These are phyloP conservation scores for Exsudoporus frostii DNA, from an alignment of 768 basidiomycete species.

Conservation along the genomic window DNA sequence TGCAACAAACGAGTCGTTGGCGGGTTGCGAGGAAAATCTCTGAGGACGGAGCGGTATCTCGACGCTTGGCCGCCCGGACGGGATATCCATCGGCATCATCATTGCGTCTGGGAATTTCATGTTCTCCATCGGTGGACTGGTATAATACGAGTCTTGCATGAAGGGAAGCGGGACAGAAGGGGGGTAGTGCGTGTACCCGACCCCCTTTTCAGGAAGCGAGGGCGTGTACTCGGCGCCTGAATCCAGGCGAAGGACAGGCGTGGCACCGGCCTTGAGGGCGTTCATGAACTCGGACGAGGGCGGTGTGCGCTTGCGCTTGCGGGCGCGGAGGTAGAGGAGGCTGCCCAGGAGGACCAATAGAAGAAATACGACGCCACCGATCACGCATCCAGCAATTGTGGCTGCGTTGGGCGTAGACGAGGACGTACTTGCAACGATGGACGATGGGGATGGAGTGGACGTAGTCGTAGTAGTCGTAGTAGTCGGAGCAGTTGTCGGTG, in stretches of 20 bases:
- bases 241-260: conserved; percentile 29
- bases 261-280: conserved; percentile 19
- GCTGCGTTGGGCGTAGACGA: conserved; percentile 31
- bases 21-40: conserved; percentile 15
- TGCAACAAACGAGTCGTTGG: conserved; percentile 1
- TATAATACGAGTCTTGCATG: conserved; percentile 13
- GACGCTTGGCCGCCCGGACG: conserved; percentile 13
- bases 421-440: conserved; percentile 9
- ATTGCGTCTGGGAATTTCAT: conserved; percentile 16
- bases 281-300: conserved; percentile 60
- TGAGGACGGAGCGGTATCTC: conserved; percentile 24
- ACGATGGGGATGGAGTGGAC: neutral
- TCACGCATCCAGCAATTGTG: conserved; percentile 50
- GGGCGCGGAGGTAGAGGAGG: conserved; percentile 43
- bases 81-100: conserved; percentile 6
- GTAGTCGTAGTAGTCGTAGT: neutral
- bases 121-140: conserved; percentile 3
- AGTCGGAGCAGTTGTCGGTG: too few species aligned
- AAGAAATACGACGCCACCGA: conserved; percentile 47
- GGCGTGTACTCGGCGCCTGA: conserved; percentile 16
- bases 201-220: conserved; percentile 17
- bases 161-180: conserved; percentile 11
- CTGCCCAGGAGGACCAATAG: conserved; percentile 32
- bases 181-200: neutral
- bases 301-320: conserved; percentile 39